Evolutionary conservation across 2,329 filamentous ascomycete species (phyloP).

Genomic region (Ceratocystiopsis minuta): DNA sequence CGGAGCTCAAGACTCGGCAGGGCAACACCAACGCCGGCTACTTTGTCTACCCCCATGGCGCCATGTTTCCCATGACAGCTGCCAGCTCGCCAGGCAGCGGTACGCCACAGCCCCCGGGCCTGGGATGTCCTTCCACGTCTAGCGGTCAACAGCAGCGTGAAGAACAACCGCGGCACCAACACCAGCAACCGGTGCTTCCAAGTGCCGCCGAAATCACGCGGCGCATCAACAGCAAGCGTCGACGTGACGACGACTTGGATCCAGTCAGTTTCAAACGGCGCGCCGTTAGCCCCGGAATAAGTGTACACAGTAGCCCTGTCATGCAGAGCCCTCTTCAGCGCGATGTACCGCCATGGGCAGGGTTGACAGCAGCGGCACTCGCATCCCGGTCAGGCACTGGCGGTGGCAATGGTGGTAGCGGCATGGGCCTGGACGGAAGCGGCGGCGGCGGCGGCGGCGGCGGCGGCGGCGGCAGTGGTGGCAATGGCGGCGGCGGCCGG

Average conservation of each 20-base stretch:
- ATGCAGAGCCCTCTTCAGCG: constrained; percentile 68
- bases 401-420: constrained; percentile 7
- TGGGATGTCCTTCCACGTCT: not conserved
- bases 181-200: constrained; percentile 26
- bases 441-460: constrained; percentile 21
- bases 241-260: constrained; percentile 69
- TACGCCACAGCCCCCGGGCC: constrained; percentile 18
- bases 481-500: constrained; percentile 23
- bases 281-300: constrained; percentile 82
- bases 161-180: constrained; percentile 12
- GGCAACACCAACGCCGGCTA: not conserved
- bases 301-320: constrained; percentile 75
- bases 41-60: constrained; percentile 9
- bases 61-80: constrained; percentile 13
- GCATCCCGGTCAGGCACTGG: constrained; percentile 29
- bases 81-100: constrained; percentile 19
- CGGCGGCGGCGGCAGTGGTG: constrained; percentile 24
- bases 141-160: constrained; percentile 4
- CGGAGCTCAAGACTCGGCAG: too few species aligned
- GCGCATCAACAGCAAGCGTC: constrained; percentile 65
- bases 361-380: constrained; percentile 28
- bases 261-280: constrained; percentile 74
- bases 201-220: constrained; percentile 59
- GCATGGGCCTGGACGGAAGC: constrained; percentile 3
- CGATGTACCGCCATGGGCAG: constrained; percentile 54